These are phyloP conservation scores for Rhodotorula kratochvilovae DNA, from an alignment of 768 basidiomycete species.

Conservation along the genomic window DNA sequence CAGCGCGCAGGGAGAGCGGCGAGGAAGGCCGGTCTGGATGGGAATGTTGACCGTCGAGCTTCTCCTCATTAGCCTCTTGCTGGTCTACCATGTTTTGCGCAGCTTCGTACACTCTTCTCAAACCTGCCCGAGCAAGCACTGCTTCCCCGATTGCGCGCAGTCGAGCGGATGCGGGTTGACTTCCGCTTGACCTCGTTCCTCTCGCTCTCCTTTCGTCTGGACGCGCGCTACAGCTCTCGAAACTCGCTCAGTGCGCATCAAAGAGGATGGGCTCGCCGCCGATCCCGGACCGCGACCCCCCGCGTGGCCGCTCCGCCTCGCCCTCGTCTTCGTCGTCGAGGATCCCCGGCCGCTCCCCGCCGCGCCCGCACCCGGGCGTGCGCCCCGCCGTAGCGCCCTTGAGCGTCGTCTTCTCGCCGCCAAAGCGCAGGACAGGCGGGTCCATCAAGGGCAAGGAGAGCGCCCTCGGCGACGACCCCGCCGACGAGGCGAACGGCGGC, in stretches of 20 bases:
- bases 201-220: too few relatives aligned
- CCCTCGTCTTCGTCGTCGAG: not conserved
- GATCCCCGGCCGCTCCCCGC: constrained; percentile 10
- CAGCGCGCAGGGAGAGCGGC: too few relatives aligned
- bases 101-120: too few relatives aligned
- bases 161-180: too few relatives aligned
- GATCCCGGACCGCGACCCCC: constrained; percentile 26
- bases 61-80: too few relatives aligned
- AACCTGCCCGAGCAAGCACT: too few relatives aligned
- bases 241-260: not conserved
- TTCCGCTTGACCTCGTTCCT: not conserved
- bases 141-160: too few relatives aligned
- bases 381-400: constrained; percentile 5
- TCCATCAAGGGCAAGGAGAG: constrained; percentile 41
- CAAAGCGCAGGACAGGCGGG: constrained; percentile 27
- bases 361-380: constrained; percentile 19
- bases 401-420: constrained; percentile 23
- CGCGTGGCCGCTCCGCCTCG: not conserved
- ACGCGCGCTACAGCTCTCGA: too few relatives aligned
- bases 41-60: too few relatives aligned
- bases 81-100: too few relatives aligned
- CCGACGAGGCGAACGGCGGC: not conserved
- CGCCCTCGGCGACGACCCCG: constrained; percentile 47
- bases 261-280: constrained; percentile 24
- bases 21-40: too few relatives aligned